These are phyloP conservation scores for Oryza glumipatula DNA, from an alignment of 176 grass and related monocot species.

Conservation along the genomic window DNA sequence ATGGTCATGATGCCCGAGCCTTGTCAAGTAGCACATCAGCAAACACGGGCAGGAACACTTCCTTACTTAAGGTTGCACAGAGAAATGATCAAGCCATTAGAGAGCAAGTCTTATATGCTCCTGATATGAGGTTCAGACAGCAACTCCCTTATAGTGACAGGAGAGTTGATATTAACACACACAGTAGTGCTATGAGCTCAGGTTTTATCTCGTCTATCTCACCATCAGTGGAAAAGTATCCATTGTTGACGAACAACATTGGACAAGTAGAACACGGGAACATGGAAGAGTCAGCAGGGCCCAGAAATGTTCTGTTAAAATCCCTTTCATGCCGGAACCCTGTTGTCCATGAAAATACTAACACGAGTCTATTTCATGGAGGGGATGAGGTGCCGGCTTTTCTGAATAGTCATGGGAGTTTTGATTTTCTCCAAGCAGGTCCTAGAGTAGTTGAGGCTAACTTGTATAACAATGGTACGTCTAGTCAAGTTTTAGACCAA, in stretches of 20 bases:
- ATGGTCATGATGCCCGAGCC: slow-evolving; percentile 26
- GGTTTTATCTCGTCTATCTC: slow-evolving; percentile 52
- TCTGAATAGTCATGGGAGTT: slow-evolving; percentile 35
- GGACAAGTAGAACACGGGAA: slow-evolving; percentile 42
- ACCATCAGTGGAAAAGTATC: slow-evolving; percentile 54
- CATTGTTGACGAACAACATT: slow-evolving; percentile 42
- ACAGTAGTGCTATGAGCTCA: slow-evolving; percentile 44
- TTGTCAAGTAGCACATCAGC: slow-evolving; percentile 46
- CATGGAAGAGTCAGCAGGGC: slow-evolving; percentile 35
- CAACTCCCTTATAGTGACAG: slow-evolving; percentile 41
- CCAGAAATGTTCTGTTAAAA: slow-evolving; percentile 52
- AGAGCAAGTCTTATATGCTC: slow-evolving; percentile 45
- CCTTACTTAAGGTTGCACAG: slow-evolving; percentile 47
- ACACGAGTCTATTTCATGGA: slow-evolving; percentile 39
- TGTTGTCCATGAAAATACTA: slow-evolving; percentile 47
- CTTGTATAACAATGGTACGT: slow-evolving; percentile 26
- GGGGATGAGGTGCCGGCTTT: slow-evolving; percentile 40
- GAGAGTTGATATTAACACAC: slow-evolving; percentile 44
- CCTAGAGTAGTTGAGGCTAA: slow-evolving; percentile 46
- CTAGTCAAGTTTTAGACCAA: slow-evolving; percentile 43
- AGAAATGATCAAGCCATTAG: slow-evolving; percentile 41
- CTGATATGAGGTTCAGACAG: slow-evolving; percentile 45
- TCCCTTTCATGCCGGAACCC: slow-evolving; percentile 43
- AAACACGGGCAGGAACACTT: slow-evolving; percentile 41
- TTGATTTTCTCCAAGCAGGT: slow-evolving; percentile 43